Conservation (phyloP, 2,329 filamentous ascomycete genomes). For the Microcyclospora pomicola region DNA sequence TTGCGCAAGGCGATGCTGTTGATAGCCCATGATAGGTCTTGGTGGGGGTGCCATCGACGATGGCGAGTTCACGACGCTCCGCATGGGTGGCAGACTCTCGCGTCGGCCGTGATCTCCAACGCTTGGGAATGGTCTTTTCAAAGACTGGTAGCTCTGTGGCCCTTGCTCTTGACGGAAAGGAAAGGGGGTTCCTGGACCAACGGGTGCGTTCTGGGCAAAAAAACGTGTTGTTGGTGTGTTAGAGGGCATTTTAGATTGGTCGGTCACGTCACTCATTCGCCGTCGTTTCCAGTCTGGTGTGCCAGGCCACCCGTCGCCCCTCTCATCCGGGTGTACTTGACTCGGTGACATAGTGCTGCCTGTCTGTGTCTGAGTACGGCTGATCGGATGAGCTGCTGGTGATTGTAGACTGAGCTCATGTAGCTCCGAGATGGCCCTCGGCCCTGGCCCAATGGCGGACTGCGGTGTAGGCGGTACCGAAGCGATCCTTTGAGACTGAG, state of each 20-base stretch:
- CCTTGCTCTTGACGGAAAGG: constrained; percentile 25
- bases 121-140: constrained; percentile 21
- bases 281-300: constrained; percentile 49
- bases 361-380: constrained; percentile 14
- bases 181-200: constrained; percentile 26
- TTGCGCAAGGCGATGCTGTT: constrained; percentile 21
- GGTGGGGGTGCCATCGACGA: constrained; percentile 42
- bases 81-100: constrained; percentile 30
- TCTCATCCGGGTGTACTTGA: constrained; percentile 15
- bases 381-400: constrained; percentile 16
- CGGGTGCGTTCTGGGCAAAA: background rate
- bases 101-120: constrained; percentile 19
- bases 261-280: too few species aligned
- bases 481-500: constrained; percentile 14
- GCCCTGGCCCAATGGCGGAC: constrained; percentile 20
- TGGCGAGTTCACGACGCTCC: constrained; percentile 19
- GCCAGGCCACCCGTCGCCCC: constrained; percentile 32
- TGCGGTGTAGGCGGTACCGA: constrained; percentile 18
- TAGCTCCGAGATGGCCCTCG: constrained; percentile 23
- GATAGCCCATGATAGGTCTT: constrained; percentile 27
- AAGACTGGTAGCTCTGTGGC: too few species aligned
- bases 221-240: too few species aligned
- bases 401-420: constrained; percentile 23
- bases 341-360: constrained; percentile 20
- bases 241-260: too few species aligned